phyloP scores from a whole-genome alignment of 2,329 filamentous ascomycete species.

The Nothophaeocryptopus gaeumannii region DNA sequence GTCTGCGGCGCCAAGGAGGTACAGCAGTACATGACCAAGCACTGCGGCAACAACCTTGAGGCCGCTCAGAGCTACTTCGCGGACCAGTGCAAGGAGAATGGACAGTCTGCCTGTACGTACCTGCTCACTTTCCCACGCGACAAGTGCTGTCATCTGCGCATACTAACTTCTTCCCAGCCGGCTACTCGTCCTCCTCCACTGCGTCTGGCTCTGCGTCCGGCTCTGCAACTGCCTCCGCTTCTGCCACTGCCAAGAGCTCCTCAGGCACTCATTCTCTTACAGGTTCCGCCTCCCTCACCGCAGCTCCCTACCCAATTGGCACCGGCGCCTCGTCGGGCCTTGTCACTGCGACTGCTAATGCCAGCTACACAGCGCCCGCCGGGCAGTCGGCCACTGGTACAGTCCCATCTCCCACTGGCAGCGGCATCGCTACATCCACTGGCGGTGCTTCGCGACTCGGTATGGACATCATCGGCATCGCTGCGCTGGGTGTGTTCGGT shows the following conservation, averaged over 20 bases:
- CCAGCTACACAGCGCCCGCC: slow-evolving; percentile 10
- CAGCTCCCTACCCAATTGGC: slow-evolving; percentile 6
- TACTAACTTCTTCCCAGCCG: slow-evolving; percentile 5
- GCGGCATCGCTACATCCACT: slow-evolving; percentile 11
- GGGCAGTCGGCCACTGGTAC: slow-evolving; percentile 1
- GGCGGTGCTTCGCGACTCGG: slow-evolving; percentile 25
- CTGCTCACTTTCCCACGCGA: too few relatives aligned
- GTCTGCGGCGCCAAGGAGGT: slow-evolving; percentile 34
- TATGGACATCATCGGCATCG: slow-evolving; percentile 26
- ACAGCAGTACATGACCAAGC: slow-evolving; percentile 27
- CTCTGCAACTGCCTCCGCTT: slow-evolving; percentile 5
- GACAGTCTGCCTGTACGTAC: slow-evolving; percentile 13
- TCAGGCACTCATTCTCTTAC: slow-evolving; percentile 8
- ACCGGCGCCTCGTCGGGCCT: slow-evolving; percentile 13
- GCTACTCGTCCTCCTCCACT: slow-evolving; percentile 13
- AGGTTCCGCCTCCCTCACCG: slow-evolving; percentile 5
- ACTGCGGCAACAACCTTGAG: slow-evolving; percentile 31
- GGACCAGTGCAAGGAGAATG: slow-evolving; percentile 33
- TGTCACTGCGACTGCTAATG: slow-evolving; percentile 13
- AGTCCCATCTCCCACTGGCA: slow-evolving; percentile 10
- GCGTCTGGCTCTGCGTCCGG: slow-evolving; percentile 14
- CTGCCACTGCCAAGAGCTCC: neutral
- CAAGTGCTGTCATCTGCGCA: too few relatives aligned
- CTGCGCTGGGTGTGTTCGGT: slow-evolving; percentile 27
- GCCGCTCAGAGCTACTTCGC: slow-evolving; percentile 33